phyloP scores from a whole-genome alignment of 208 protist genomes.

The Blechomonas ayalai region DNA sequence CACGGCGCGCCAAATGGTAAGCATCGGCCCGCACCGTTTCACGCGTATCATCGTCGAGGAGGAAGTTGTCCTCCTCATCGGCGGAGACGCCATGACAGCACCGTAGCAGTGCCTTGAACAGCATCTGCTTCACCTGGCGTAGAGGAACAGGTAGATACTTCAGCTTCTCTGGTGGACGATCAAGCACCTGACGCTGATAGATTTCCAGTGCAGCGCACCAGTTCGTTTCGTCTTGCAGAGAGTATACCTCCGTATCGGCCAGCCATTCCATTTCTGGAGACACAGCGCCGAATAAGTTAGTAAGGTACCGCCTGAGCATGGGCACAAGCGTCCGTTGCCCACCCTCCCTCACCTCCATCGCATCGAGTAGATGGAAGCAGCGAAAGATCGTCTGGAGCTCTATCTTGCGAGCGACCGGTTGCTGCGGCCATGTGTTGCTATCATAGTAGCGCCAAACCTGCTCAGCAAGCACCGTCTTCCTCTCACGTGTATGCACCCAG shows the following conservation, averaged over 20 bases:
- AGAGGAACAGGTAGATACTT: constrained; percentile 56
- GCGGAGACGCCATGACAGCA: constrained; percentile 7
- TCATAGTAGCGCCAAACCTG: constrained; percentile 40
- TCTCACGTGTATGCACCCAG: constrained; percentile 13
- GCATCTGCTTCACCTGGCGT: constrained; percentile 36
- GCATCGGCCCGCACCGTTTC: constrained; percentile 10
- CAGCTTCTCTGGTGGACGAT: constrained; percentile 20
- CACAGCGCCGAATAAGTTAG: constrained; percentile 29
- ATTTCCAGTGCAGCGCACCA: constrained; percentile 31
- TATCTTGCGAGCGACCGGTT: constrained; percentile 47
- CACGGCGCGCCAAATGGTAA: constrained; percentile 3
- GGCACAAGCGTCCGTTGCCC: constrained; percentile 14
- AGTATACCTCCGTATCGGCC: constrained; percentile 62
- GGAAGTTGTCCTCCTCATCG: constrained; percentile 7
- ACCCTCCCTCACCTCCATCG: background rate
- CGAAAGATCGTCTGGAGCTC: constrained; percentile 79
- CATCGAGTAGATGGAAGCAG: constrained; percentile 56
- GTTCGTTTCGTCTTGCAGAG: constrained; percentile 20
- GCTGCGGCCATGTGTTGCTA: constrained; percentile 60
- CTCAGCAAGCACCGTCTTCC: constrained; percentile 24
- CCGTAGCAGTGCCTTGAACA: constrained; percentile 29
- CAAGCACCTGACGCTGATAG: constrained; percentile 27
- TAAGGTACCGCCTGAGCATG: constrained; percentile 14
- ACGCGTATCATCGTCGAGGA: constrained; percentile 46
- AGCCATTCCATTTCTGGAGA: constrained; percentile 65